Percentiles rank a stretch among this genome's conserved stretches.
These are phyloP conservation scores for Penicillium alfredii DNA, from an alignment of 495 filamentous ascomycete species.

Conservation along the genomic window DNA sequence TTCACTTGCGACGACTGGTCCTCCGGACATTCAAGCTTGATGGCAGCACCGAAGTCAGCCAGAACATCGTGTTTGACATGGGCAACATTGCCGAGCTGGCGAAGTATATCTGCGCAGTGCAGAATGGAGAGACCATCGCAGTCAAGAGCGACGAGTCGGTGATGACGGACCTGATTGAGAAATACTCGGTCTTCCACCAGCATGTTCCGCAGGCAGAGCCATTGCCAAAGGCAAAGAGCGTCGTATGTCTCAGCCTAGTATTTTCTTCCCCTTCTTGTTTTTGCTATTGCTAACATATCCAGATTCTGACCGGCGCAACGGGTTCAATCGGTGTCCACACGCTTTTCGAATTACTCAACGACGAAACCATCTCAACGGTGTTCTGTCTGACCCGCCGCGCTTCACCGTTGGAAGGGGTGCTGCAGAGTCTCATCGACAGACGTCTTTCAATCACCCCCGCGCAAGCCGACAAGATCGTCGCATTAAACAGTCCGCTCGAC, in stretches of 20 bases:
- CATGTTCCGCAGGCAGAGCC: slow-evolving; percentile 51
- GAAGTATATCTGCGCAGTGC: slow-evolving; percentile 20
- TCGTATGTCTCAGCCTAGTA: too few relatives aligned
- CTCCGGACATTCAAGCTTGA: slow-evolving; percentile 23
- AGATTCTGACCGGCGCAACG: slow-evolving; percentile 57
- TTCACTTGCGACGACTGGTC: slow-evolving; percentile 42
- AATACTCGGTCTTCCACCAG: slow-evolving; percentile 34
- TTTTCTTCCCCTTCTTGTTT: too few relatives aligned
- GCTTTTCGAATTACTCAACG: slow-evolving; percentile 41
- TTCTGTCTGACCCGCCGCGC: slow-evolving; percentile 55
- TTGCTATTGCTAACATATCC: slow-evolving; percentile 5
- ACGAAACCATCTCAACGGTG: slow-evolving; percentile 37
- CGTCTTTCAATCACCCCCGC: slow-evolving; percentile 13
- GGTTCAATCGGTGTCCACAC: slow-evolving; percentile 53
- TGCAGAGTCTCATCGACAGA: slow-evolving; percentile 17
- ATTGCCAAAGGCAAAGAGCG: too few relatives aligned
- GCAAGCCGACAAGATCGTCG: slow-evolving; percentile 17
- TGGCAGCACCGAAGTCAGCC: slow-evolving; percentile 29
- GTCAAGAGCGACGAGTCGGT: slow-evolving; percentile 24
- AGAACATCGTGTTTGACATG: slow-evolving; percentile 45
- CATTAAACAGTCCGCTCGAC: slow-evolving; percentile 22
- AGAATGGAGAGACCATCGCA: slow-evolving; percentile 16
- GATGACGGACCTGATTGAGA: slow-evolving; percentile 33
- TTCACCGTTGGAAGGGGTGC: slow-evolving; percentile 42
- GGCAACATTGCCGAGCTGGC: slow-evolving; percentile 34